Percentiles rank a stretch among this genome's conserved stretches.
Conservation (phyloP, 75 land plant genomes). For the Chamaecyparis obtusa region DNA sequence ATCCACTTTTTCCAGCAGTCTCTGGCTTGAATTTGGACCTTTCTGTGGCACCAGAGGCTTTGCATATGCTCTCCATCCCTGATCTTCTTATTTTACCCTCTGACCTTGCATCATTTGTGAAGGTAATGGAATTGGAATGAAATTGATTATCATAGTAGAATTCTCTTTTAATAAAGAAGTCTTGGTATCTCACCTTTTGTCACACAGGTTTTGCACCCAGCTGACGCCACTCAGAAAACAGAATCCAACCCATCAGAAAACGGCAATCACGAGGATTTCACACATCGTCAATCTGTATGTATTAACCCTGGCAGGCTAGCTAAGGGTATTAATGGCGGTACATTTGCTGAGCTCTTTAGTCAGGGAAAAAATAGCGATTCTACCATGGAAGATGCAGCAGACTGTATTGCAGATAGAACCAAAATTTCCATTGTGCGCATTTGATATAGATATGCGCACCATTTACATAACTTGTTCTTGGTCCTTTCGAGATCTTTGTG, state of each 20-base stretch:
- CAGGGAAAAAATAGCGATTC: not conserved
- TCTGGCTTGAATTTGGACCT: slow-evolving; percentile 74
- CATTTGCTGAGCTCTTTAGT: slow-evolving; percentile 55
- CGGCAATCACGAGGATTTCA: not conserved
- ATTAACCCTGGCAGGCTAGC: slow-evolving; percentile 90
- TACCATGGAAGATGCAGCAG: not conserved
- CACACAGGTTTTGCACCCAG: slow-evolving; percentile 7
- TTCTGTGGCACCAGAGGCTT: slow-evolving; percentile 67
- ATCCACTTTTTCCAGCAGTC: slow-evolving; percentile 87
- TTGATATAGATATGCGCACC: not conserved
- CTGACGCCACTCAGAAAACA: not conserved
- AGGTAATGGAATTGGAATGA: slow-evolving; percentile 40
- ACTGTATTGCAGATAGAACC: not conserved
- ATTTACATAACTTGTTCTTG: not conserved
- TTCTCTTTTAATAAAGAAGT: not conserved
- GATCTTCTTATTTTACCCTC: slow-evolving; percentile 84
- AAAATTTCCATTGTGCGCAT: slow-evolving; percentile 13
- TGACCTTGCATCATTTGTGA: slow-evolving; percentile 80
- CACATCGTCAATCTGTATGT: slow-evolving; percentile 43
- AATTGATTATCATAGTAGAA: not conserved
- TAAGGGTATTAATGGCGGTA: slow-evolving; percentile 84
- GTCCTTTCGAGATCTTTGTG: not conserved
- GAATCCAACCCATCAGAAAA: not conserved
- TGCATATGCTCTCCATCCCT: slow-evolving; percentile 53
- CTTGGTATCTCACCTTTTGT: slow-evolving; percentile 7